Evolutionary conservation across 2,329 filamentous ascomycete genomes (phyloP), one percentile per base, ranked within the genome.

Genomic region (Tolypocladium nubicola): DNA sequence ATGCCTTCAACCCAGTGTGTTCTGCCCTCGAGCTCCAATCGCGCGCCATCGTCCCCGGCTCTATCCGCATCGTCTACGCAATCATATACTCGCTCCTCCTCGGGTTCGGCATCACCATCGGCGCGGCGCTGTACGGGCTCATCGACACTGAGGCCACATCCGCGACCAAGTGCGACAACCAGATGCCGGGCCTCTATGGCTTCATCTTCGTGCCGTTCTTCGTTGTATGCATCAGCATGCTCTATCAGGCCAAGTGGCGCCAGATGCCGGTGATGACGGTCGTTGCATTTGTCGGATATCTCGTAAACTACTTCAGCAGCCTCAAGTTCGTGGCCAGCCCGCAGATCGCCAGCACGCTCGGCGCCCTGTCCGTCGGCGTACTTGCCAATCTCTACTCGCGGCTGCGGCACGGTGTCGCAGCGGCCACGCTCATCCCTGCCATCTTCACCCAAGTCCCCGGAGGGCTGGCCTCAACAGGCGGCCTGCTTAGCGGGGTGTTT

Each of bases 171-270:
- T 78, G 83, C 67, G 10, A 63, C 21, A 54, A 76, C 57, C 70
- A 77, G 0, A 76, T 85, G 62, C 62, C 71, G 19, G 63, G 67
- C 2, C 66, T 72, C 58, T 70, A 71, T 53, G 81, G 79, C 58
- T 90, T 92, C 72, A 74, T 86, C 37, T 91, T 90, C 66, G 90
- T 93, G 0, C 81, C 87, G 0, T 69, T 80, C 8, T 95, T 92
- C 69, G 84, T 89, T 10, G 67, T 90, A 35, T 89, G 86, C 64
- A 79, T 93, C 43, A 84, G 86, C 53, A 75, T 91, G 57, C 84
- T 92, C 68, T 92, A 92, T 68, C 88, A 92, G 64, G 89, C 87
- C 43, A 90, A 90, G 69, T 90, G 84, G 82, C 88, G 84, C 63
- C 89, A 94, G 68, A 83, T 87, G 63, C 89, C 89, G 0, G 77